Evolutionary conservation across 2,329 filamentous ascomycete species (phyloP).

Genomic region (Alternaria consortialis): DNA sequence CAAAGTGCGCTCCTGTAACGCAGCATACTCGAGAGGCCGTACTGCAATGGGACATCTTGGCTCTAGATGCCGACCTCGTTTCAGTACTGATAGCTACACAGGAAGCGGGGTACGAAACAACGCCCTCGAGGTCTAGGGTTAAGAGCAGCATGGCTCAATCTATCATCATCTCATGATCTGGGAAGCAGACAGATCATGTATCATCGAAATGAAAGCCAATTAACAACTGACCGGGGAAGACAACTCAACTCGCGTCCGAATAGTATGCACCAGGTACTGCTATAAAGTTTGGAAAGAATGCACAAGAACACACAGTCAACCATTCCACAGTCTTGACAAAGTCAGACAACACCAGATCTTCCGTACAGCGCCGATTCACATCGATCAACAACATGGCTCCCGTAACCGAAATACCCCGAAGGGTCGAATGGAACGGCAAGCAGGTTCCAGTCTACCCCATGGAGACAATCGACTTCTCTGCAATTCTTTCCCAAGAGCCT

Average conservation of each 20-base stretch:
- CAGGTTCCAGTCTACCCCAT: slow-evolving; percentile 40
- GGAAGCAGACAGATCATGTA: background rate
- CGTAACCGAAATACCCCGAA: slow-evolving; percentile 29
- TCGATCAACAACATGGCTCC: slow-evolving; percentile 31
- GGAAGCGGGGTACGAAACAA: background rate
- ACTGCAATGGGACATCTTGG: background rate
- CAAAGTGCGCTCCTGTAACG: background rate
- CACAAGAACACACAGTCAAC: background rate
- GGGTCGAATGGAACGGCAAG: slow-evolving; percentile 46
- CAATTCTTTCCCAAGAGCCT: slow-evolving; percentile 64
- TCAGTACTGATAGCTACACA: background rate
- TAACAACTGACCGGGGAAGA: background rate
- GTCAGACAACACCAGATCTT: background rate
- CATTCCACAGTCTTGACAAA: background rate
- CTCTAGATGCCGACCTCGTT: background rate
- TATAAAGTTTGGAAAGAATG: slow-evolving; percentile 2
- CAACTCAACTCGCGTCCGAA: background rate
- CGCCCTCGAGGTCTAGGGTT: background rate
- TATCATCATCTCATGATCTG: slow-evolving; percentile 1
- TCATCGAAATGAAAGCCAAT: slow-evolving; percentile 8
- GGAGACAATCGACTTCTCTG: slow-evolving; percentile 62
- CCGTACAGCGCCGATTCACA: background rate
- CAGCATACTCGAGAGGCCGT: background rate
- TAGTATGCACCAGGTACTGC: background rate
- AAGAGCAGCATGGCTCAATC: slow-evolving; percentile 3